These are phyloP conservation scores for Theobroma cacao DNA, from an alignment of 345 rosid species.

Conservation along the genomic window DNA sequence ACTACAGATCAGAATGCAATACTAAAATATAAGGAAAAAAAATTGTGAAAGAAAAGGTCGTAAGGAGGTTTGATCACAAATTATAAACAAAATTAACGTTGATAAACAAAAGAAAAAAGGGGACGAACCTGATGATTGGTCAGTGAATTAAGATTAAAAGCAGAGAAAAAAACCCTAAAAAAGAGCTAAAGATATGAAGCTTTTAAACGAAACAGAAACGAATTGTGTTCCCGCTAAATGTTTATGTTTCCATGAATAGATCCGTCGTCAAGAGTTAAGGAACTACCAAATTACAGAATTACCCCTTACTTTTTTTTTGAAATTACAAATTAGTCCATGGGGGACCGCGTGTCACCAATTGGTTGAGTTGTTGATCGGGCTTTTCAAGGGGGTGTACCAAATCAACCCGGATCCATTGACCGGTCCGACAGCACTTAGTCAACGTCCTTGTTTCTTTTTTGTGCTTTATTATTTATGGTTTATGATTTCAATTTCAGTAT, in stretches of 20 bases:
- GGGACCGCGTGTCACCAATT: neutral
- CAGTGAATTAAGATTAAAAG: neutral
- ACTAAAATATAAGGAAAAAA: neutral
- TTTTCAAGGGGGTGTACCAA: neutral
- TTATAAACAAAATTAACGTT: neutral
- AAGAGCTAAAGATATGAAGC: neutral
- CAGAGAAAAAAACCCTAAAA: constrained; percentile 2
- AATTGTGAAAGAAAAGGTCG: neutral
- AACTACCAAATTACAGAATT: neutral
- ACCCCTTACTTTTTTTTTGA: neutral
- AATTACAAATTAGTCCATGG: neutral
- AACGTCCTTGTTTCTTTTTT: neutral
- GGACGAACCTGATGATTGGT: constrained; percentile 5
- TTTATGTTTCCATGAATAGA: neutral
- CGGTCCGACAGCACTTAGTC: neutral
- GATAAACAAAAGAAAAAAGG: neutral
- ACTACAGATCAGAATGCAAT: neutral
- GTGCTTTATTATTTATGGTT: neutral
- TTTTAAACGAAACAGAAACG: constrained; percentile 2
- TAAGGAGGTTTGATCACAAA: neutral
- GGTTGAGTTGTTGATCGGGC: neutral
- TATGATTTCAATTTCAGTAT: no score
- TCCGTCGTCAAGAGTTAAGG: neutral
- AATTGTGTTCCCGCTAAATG: constrained; percentile 12
- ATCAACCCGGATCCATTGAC: neutral